These are phyloP conservation scores for Exophiala bonariae DNA, from an alignment of 2,329 filamentous ascomycete species.

Conservation along the genomic window DNA sequence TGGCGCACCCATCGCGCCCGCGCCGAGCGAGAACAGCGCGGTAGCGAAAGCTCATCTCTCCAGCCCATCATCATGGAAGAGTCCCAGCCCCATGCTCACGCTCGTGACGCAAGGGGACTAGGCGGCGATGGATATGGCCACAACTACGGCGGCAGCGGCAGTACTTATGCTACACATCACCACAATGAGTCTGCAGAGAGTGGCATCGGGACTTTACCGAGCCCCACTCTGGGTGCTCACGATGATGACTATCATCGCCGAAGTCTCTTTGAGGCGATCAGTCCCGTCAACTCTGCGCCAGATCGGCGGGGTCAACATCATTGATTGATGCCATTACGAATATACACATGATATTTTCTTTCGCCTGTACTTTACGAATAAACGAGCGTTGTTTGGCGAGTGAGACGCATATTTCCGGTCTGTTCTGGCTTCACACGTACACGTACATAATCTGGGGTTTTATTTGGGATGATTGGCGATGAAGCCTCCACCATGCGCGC, in stretches of 20 bases:
- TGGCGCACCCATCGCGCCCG: slow-evolving; percentile 10
- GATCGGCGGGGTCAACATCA: neutral
- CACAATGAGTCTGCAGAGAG: slow-evolving; percentile 16
- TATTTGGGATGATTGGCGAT: no score
- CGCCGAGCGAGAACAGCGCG: slow-evolving; percentile 4
- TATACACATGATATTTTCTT: neutral
- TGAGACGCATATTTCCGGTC: no score
- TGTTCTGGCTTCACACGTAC: no score
- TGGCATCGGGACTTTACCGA: slow-evolving; percentile 17
- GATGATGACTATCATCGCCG: slow-evolving; percentile 10
- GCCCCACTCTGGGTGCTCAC: neutral
- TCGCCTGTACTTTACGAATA: neutral
- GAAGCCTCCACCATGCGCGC: no score
- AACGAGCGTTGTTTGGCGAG: no score
- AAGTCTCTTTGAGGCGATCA: slow-evolving; percentile 17
- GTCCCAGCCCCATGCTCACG: neutral
- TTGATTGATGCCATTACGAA: neutral
- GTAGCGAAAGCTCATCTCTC: slow-evolving; percentile 14
- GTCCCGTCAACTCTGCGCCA: slow-evolving; percentile 17
- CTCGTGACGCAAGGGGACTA: slow-evolving; percentile 1
- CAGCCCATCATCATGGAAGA: slow-evolving; percentile 20
- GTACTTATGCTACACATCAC: slow-evolving; percentile 15
- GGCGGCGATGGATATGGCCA: slow-evolving; percentile 1
- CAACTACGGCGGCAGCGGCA: neutral
- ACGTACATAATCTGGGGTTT: no score